phyloP scores from a whole-genome alignment of 2,329 filamentous ascomycete genomes.

The Didymosphaeria variabile region DNA sequence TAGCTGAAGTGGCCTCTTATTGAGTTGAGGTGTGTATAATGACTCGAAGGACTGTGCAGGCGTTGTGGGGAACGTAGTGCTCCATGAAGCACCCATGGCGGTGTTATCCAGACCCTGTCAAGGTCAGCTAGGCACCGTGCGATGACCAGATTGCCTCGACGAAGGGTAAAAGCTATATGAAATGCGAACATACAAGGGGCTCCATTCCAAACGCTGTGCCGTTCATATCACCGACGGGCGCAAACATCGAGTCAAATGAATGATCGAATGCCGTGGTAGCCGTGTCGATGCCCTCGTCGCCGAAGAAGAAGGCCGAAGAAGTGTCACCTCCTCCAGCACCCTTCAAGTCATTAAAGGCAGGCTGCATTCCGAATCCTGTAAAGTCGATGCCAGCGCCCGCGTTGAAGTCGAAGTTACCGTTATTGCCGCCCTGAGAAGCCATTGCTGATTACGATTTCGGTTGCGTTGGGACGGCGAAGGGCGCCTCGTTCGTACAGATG shows the following conservation, averaged over 20 bases:
- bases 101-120: slow-evolving; percentile 43
- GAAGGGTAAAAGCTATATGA: neutral
- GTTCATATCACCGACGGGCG: slow-evolving; percentile 3
- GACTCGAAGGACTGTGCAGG: slow-evolving; percentile 39
- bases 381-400: slow-evolving; percentile 40
- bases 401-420: slow-evolving; percentile 40
- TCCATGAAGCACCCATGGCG: slow-evolving; percentile 35
- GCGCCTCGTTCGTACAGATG: slow-evolving; percentile 24
- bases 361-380: slow-evolving; percentile 35
- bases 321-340: slow-evolving; percentile 40
- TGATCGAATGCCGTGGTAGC: slow-evolving; percentile 27
- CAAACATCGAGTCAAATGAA: slow-evolving; percentile 25
- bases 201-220: slow-evolving; percentile 32
- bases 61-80: slow-evolving; percentile 37
- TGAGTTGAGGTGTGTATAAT: slow-evolving; percentile 33
- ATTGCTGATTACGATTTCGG: slow-evolving; percentile 10
- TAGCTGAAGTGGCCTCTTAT: slow-evolving; percentile 44
- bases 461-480: slow-evolving; percentile 26
- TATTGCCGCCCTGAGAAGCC: slow-evolving; percentile 17
- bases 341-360: slow-evolving; percentile 30
- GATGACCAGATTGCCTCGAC: neutral
- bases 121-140: slow-evolving; percentile 1
- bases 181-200: slow-evolving; percentile 38
- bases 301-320: slow-evolving; percentile 38
- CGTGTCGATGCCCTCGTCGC: slow-evolving; percentile 48